Percentiles rank a stretch among this genome's conserved stretches.
Conservation (phyloP, 2,329 filamentous ascomycete species). For the Trichoderma sp. region DNA sequence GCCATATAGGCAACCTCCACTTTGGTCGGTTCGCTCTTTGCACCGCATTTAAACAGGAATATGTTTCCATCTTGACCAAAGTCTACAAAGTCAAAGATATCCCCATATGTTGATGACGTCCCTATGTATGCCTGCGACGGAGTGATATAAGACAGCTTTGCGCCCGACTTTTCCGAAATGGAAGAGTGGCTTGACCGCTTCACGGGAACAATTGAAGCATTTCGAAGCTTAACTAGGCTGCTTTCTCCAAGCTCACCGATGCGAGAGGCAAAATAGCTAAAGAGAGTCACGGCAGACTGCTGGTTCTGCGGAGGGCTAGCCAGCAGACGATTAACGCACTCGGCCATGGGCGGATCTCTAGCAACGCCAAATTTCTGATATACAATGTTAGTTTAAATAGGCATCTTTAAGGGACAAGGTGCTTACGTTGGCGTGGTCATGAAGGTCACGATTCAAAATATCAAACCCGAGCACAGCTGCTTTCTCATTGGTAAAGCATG, state of each 20-base stretch:
- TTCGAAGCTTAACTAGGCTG: slow-evolving; percentile 57
- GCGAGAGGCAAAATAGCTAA: slow-evolving; percentile 78
- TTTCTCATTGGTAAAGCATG: slow-evolving; percentile 78
- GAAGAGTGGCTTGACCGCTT: slow-evolving; percentile 30
- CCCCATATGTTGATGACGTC: slow-evolving; percentile 64
- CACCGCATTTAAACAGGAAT: slow-evolving; percentile 84
- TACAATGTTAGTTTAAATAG: slow-evolving; percentile 12
- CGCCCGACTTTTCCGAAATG: slow-evolving; percentile 41
- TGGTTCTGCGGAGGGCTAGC: slow-evolving; percentile 66
- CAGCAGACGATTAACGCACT: slow-evolving; percentile 72
- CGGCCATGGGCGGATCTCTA: slow-evolving; percentile 72
- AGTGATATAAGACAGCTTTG: slow-evolving; percentile 43
- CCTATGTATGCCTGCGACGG: slow-evolving; percentile 81
- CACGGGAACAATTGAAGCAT: slow-evolving; percentile 71
- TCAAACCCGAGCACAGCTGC: slow-evolving; percentile 77
- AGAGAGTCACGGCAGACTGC: slow-evolving; percentile 66
- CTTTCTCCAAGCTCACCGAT: slow-evolving; percentile 67
- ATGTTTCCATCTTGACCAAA: slow-evolving; percentile 85
- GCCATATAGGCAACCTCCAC: slow-evolving; percentile 78
- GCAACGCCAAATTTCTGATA: slow-evolving; percentile 74
- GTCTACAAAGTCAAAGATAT: slow-evolving; percentile 96
- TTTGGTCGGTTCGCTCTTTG: slow-evolving; percentile 86
- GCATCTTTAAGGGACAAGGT: not conserved
- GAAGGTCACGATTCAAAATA: slow-evolving; percentile 72
- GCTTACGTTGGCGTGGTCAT: slow-evolving; percentile 63